phyloP scores from a whole-genome alignment of 495 filamentous ascomycete genomes.

The Copromyces sp. region DNA sequence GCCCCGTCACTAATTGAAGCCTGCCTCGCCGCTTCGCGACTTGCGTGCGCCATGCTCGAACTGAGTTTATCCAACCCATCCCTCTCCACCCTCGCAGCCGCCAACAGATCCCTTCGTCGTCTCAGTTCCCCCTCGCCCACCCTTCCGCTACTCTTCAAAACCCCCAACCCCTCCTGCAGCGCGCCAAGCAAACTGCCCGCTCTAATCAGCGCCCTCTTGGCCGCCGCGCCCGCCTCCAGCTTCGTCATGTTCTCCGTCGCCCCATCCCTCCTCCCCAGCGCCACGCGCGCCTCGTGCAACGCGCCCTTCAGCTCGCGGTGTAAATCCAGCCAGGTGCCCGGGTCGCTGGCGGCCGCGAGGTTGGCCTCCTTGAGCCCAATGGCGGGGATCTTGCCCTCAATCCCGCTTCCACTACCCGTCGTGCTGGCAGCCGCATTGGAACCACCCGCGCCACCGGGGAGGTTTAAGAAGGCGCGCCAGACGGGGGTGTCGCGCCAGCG shows the following conservation, averaged over 20 bases:
- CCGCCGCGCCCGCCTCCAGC: slow-evolving; percentile 62
- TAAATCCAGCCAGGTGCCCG: slow-evolving; percentile 77
- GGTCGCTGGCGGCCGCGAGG: slow-evolving; percentile 52
- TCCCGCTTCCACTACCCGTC: slow-evolving; percentile 20
- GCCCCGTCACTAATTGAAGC: neutral
- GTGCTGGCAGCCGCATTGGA: slow-evolving; percentile 34
- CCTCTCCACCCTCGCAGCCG: slow-evolving; percentile 67
- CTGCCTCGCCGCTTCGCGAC: slow-evolving; percentile 13
- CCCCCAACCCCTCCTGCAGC: slow-evolving; percentile 62
- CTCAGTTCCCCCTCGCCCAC: slow-evolving; percentile 84
- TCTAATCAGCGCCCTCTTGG: slow-evolving; percentile 72
- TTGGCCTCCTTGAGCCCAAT: slow-evolving; percentile 22
- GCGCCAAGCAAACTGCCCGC: slow-evolving; percentile 56
- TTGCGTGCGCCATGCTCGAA: slow-evolving; percentile 50
- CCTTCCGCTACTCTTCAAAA: slow-evolving; percentile 31
- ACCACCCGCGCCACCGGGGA: slow-evolving; percentile 39
- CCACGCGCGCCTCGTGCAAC: slow-evolving; percentile 71
- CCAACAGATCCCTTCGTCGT: slow-evolving; percentile 67
- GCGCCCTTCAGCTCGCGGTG: slow-evolving; percentile 72
- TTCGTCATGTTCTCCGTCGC: slow-evolving; percentile 44
- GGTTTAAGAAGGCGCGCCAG: slow-evolving; percentile 80
- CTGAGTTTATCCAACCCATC: slow-evolving; percentile 78
- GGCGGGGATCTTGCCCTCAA: slow-evolving; percentile 28
- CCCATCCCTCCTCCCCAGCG: slow-evolving; percentile 65
- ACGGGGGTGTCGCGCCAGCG: slow-evolving; percentile 77